Base-by-base conservation (phyloP, 2,329 filamentous ascomycete species). In the Cytospora piceicola region DNA sequence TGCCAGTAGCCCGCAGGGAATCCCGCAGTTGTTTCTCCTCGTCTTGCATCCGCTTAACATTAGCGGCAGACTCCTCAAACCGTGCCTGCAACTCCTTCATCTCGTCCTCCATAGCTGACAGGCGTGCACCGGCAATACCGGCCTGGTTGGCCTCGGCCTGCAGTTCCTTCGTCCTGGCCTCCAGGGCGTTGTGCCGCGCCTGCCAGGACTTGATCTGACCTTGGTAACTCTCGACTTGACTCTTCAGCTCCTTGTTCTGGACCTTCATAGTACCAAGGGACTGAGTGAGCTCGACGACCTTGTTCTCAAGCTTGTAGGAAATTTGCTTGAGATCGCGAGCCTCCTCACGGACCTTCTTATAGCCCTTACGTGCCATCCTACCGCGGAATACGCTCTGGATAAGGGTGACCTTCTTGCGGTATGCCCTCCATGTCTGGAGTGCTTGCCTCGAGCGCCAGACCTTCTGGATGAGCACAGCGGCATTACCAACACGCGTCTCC, bases 241-340 rank as follows among this genome's bases (percentile, higher is more conserved):
- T 89, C 72, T 91, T 84, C 68, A 99, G 85, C 66, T 87, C 86
- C 83, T 96, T 97, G 86, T 99, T 99, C 80, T 97, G 92, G 69
- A 90, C 87, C 82, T 96, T 97, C 85, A 97, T 90, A 12, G 93
- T 90, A 70, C 95, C 94, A 72, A 99, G 80, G 58, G 90, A 92
- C 78, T 99, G 95, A 1, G 95, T 99, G 74, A 99, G 86, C 81
- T 99, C 95, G 69, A 99, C 93, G 69, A 99, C 95, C 88, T 99
- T 99, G 85, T 99, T 98, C 79, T 99, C 95, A 73, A 99, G 83
- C 83, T 97, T 98, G 84, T 99, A 99, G 2, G 95, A 98, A 72
- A 99, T 99, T 79, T 98, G 94, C 84, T 98, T 98, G 77, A 99
- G 87, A 82, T 99, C 96, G 75, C 95, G 91, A 70, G 95, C 95